Percentiles rank a stretch among this genome's conserved stretches.
phyloP scores from a whole-genome alignment of 257 asterid genomes.

The Capsicum pubescens region DNA sequence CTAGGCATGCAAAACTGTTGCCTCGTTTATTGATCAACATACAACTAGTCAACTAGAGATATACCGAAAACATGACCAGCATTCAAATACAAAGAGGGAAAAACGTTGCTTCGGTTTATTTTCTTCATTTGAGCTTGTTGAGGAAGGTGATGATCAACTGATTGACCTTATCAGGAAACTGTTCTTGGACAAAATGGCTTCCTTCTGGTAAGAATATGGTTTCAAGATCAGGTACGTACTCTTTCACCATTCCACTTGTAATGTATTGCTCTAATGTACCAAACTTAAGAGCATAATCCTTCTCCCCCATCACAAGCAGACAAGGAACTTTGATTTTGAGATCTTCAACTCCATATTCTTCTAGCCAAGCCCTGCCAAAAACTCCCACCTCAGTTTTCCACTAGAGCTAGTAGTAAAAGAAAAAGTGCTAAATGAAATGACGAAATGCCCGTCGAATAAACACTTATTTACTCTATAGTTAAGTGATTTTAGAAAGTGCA shows the following conservation, averaged over 20 bases:
- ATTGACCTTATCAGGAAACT: conserved; percentile 49
- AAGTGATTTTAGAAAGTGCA: too few species aligned
- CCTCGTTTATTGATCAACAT: conserved; percentile 10
- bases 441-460: too few species aligned
- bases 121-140: conserved; percentile 28
- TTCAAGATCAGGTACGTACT: conserved; percentile 50
- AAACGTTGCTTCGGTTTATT: neutral
- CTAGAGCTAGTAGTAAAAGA: neutral
- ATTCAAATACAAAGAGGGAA: neutral
- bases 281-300: conserved; percentile 48
- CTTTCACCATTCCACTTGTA: conserved; percentile 46
- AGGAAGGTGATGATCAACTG: conserved; percentile 46
- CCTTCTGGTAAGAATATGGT: conserved; percentile 46
- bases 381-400: neutral
- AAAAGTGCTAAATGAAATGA: neutral
- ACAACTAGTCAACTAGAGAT: conserved; percentile 11
- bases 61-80: conserved; percentile 4
- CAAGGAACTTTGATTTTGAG: conserved; percentile 43
- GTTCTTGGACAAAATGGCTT: conserved; percentile 59
- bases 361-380: conserved; percentile 35
- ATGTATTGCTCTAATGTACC: conserved; percentile 40
- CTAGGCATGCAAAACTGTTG: neutral
- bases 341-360: conserved; percentile 33
- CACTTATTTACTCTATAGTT: too few species aligned
- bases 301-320: conserved; percentile 59